Conservation (phyloP, 805 yeast species). For the Komagataella pseudopastoris region DNA sequence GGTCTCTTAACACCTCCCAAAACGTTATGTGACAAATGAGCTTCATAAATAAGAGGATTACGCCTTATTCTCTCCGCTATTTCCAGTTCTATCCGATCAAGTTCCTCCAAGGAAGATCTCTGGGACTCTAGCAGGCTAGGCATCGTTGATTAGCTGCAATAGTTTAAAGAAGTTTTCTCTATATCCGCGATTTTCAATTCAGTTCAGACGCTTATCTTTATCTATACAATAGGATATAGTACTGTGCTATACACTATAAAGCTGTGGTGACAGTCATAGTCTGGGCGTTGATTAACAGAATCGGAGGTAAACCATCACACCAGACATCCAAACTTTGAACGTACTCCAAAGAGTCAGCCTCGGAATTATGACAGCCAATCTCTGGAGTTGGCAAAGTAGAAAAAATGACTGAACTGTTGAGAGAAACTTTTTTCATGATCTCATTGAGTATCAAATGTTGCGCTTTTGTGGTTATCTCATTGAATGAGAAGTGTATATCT, state of each 20-base stretch:
- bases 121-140: background rate
- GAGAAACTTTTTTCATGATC: constrained; percentile 56
- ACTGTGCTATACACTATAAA: constrained; percentile 25
- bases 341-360: constrained; percentile 59
- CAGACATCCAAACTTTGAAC: constrained; percentile 66
- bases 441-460: constrained; percentile 86
- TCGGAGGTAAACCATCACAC: constrained; percentile 76
- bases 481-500: constrained; percentile 33
- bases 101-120: constrained; percentile 33
- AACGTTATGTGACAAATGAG: constrained; percentile 13
- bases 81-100: constrained; percentile 61
- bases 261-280: constrained; percentile 96
- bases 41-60: constrained; percentile 41
- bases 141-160: background rate
- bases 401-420: constrained; percentile 59
- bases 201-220: background rate
- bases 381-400: constrained; percentile 87
- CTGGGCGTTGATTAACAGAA: constrained; percentile 74
- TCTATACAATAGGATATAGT: background rate
- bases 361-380: constrained; percentile 65
- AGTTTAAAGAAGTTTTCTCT: background rate
- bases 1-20: constrained; percentile 25
- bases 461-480: constrained; percentile 82
- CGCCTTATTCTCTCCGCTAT: constrained; percentile 45
- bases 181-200: background rate